Base-by-base conservation (phyloP, 441 rosid genomes). In the Daphne laureola region DNA sequence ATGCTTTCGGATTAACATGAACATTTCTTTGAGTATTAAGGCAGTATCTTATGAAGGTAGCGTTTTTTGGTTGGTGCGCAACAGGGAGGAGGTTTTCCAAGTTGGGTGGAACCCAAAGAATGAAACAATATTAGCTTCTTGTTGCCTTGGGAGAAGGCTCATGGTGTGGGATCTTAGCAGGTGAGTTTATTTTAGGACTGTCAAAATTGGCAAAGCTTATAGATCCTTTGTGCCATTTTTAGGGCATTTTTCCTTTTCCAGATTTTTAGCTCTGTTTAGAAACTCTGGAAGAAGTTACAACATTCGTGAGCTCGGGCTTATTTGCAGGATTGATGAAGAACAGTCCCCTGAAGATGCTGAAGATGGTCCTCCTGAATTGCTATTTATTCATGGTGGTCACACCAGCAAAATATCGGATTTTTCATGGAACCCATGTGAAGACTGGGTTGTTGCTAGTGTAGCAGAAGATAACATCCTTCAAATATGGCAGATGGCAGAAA, bases 151-250 rank as follows among this genome's bases (percentile, higher is more conserved):
- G 58, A 81, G 98, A 77, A 81, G 98, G 81, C 90, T 92, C 46
- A 86, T 86, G 95, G 95, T 88, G 64, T 92, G 98, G 98, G 98
- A 92, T 69, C 94, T 92, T 57, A 88, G 94, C 91, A 92, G 98
- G 38, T 31, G 38, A 31, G 38, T 31, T 31, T 31, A 31, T 31
- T 8, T 31, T 31, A 4, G 11, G 11, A 4, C 38, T 6, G 38
- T 31, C 38, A 31, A 31, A 6, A 31, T 6, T 31, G 8, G 38
- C 11, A 8, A 31, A 31, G 11, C 38, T 31, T 31, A 31, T 31
- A 21, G 2, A 21, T 21, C 38, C 38, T 31, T 31, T 8, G 9
- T 31, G 38, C 38, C 38, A 5, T 0, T 4, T 31, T 2, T 31
- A 31, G 1, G 3, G 38, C 38, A 5, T 31, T 31, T 4, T 31